Evolutionary conservation across 306 rosid genomes (phyloP).

Genomic region (Cucurbita argyrosperma): DNA sequence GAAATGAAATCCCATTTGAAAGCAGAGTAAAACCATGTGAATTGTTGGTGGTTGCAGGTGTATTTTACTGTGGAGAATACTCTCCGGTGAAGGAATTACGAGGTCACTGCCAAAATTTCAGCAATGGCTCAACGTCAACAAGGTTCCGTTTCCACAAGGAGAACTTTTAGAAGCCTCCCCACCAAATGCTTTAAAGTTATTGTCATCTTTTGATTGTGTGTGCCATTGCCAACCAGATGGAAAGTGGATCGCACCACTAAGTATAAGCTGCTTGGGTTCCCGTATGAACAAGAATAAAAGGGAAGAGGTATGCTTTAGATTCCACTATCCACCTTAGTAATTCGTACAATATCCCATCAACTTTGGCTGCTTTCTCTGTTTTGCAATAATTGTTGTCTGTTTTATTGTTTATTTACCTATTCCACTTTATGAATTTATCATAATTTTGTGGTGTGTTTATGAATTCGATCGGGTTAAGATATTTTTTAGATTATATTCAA

Average conservation of each 20-base stretch:
- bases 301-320: neutral
- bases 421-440: too few relatives aligned
- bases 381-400: neutral
- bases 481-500: too few relatives aligned
- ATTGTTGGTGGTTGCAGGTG: constrained; percentile 36
- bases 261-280: neutral
- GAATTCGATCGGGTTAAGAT: too few relatives aligned
- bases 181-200: constrained; percentile 7
- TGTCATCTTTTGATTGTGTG: neutral
- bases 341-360: neutral
- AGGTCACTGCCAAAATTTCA: constrained; percentile 29
- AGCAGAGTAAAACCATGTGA: neutral
- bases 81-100: constrained; percentile 14
- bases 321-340: neutral
- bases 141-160: constrained; percentile 81
- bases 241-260: neutral
- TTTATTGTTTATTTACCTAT: too few relatives aligned
- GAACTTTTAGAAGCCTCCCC: constrained; percentile 23
- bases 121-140: constrained; percentile 20
- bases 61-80: constrained; percentile 77
- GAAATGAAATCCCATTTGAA: neutral
- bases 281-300: neutral
- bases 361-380: neutral
- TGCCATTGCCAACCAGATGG: neutral
- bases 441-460: too few relatives aligned